A percentile compares a stretch with the other conserved stretches of the same genome.
phyloP scores from a whole-genome alignment of 1,284 basidiomycete species.

The Pyrrhoderma noxium region DNA sequence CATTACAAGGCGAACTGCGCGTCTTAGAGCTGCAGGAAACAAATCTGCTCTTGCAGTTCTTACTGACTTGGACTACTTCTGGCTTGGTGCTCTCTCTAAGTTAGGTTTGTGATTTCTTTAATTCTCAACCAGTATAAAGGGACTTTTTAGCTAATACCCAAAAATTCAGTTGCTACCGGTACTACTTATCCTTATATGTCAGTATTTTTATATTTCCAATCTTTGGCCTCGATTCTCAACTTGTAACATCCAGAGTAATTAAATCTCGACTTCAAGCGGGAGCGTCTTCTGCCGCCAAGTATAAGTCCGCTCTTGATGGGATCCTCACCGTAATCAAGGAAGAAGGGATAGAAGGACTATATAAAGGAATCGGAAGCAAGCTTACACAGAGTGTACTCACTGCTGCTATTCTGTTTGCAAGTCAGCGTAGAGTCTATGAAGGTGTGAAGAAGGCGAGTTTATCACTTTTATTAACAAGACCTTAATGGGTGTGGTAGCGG shows the following conservation, averaged over 20 bases:
- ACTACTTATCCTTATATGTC: conserved; percentile 77
- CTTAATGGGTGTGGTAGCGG: too few species aligned
- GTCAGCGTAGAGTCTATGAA: conserved; percentile 73
- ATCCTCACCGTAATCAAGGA: conserved; percentile 63
- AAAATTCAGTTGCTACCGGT: conserved; percentile 60
- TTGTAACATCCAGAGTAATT: conserved; percentile 48
- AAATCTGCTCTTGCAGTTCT: conserved; percentile 44
- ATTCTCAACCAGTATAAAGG: background rate
- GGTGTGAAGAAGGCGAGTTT: conserved; percentile 46
- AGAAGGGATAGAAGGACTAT: conserved; percentile 77
- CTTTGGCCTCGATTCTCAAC: conserved; percentile 2
- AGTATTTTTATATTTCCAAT: conserved; percentile 22
- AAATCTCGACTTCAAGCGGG: conserved; percentile 82
- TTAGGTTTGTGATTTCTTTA: conserved; percentile 43
- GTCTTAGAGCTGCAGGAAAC: conserved; percentile 39
- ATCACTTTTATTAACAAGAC: background rate
- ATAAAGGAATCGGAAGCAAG: conserved; percentile 81
- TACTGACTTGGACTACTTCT: conserved; percentile 82
- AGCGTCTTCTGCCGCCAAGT: conserved; percentile 49
- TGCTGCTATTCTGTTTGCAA: conserved; percentile 83
- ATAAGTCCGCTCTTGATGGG: conserved; percentile 68
- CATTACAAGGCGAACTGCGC: conserved; percentile 50
- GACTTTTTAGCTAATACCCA: conserved; percentile 6
- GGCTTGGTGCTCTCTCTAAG: conserved; percentile 84
- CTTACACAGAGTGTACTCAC: conserved; percentile 85